A percentile compares a stretch with the other conserved stretches of the same genome.
Evolutionary conservation across 192 early-diverging fungal genomes (phyloP).

Genomic region (Backusella tuberculispora): DNA sequence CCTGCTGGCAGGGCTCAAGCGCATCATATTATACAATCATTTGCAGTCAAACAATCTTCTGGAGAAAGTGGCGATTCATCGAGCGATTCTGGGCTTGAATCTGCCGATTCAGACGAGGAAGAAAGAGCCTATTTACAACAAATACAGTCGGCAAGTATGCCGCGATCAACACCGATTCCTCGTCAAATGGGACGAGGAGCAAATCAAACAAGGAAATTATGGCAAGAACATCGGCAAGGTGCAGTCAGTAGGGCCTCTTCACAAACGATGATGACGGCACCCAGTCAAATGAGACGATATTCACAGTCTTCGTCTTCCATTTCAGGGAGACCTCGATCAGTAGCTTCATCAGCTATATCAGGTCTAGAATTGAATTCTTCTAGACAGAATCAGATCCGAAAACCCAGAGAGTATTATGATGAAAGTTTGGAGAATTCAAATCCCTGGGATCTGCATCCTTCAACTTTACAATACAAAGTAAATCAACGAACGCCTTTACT

Average conservation of each 20-base stretch:
- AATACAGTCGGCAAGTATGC: constrained; percentile 18
- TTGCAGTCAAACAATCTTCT: constrained; percentile 29
- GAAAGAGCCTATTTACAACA: constrained; percentile 40
- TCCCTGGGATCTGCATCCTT: constrained; percentile 31
- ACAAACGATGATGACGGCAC: constrained; percentile 9
- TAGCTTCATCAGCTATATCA: constrained; percentile 1
- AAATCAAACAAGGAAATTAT: neutral
- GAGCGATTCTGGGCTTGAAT: constrained; percentile 20
- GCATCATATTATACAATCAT: constrained; percentile 42
- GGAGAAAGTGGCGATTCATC: constrained; percentile 33
- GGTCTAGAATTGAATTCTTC: neutral
- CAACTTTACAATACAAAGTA: neutral
- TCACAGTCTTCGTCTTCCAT: neutral
- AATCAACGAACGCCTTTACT: neutral
- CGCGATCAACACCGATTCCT: neutral
- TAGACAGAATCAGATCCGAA: constrained; percentile 1
- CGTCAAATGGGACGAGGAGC: neutral
- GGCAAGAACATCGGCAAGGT: neutral
- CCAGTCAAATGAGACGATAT: neutral
- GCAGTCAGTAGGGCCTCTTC: neutral
- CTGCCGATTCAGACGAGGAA: constrained; percentile 37
- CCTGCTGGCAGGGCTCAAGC: constrained; percentile 37
- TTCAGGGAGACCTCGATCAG: neutral
- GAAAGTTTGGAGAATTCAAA: constrained; percentile 26
- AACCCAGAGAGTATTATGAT: constrained; percentile 18